These are phyloP conservation scores for Aspergillus vadensis DNA, from an alignment of 2,329 filamentous ascomycete species.

Conservation along the genomic window DNA sequence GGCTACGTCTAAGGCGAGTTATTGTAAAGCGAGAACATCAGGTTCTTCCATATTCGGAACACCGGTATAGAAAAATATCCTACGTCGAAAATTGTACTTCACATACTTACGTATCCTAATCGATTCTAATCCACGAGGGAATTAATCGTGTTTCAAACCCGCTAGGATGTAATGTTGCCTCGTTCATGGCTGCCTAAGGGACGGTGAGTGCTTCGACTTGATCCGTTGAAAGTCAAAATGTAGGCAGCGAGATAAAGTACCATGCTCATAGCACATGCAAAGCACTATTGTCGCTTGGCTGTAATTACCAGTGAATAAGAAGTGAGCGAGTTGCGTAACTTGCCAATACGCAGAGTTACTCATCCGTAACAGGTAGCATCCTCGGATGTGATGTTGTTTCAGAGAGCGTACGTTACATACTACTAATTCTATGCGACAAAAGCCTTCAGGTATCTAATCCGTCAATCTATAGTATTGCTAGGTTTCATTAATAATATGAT, in stretches of 20 bases:
- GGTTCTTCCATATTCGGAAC: conserved; percentile 19
- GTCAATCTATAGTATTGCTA: background rate
- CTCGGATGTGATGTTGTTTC: background rate
- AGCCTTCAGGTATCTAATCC: too few relatives aligned
- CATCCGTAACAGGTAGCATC: background rate
- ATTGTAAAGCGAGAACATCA: conserved; percentile 29
- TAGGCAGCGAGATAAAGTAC: background rate
- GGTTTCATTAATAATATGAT: background rate
- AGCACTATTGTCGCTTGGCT: background rate
- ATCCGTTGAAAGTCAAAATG: background rate
- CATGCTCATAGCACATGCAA: background rate
- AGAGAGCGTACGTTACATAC: too few relatives aligned
- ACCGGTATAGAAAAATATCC: conserved; percentile 18
- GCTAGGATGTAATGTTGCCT: background rate
- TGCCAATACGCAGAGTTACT: background rate
- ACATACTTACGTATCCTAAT: conserved; percentile 18
- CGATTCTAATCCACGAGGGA: background rate
- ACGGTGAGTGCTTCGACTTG: background rate
- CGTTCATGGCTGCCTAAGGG: background rate
- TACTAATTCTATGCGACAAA: too few relatives aligned
- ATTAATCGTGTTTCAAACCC: background rate
- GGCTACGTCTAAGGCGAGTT: conserved; percentile 22
- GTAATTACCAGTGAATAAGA: background rate
- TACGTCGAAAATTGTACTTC: conserved; percentile 23
- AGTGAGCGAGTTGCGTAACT: background rate